Conservation (phyloP, 2,329 filamentous ascomycete species). For the Penicillium thymicola region DNA sequence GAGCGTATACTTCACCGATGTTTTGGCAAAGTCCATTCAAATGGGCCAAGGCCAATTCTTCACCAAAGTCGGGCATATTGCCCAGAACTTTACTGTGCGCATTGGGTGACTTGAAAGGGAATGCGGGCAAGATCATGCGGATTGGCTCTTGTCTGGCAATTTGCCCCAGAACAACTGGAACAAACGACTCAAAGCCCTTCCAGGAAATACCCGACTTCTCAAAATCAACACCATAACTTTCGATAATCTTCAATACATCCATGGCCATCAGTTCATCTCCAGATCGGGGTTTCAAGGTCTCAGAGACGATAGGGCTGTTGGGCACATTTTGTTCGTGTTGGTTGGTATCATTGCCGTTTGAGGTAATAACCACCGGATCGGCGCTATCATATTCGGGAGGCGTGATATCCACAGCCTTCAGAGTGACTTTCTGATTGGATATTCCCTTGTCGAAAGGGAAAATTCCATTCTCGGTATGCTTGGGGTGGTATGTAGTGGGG, state of each 20-base stretch:
- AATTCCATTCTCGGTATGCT: slow-evolving; percentile 7
- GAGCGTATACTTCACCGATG: slow-evolving; percentile 40
- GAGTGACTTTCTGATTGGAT: not conserved
- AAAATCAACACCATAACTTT: slow-evolving; percentile 28
- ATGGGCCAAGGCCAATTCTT: slow-evolving; percentile 42
- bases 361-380: slow-evolving; percentile 8
- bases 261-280: slow-evolving; percentile 12
- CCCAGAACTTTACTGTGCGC: slow-evolving; percentile 34
- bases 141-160: slow-evolving; percentile 23
- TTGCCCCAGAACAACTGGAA: slow-evolving; percentile 21
- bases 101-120: slow-evolving; percentile 33
- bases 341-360: slow-evolving; percentile 16
- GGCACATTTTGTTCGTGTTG: slow-evolving; percentile 5
- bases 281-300: not conserved
- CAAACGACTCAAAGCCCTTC: slow-evolving; percentile 27
- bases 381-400: slow-evolving; percentile 7
- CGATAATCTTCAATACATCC: slow-evolving; percentile 23
- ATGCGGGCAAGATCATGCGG: slow-evolving; percentile 32
- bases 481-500: slow-evolving; percentile 6
- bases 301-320: not conserved
- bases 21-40: slow-evolving; percentile 41
- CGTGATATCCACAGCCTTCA: not conserved
- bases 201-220: slow-evolving; percentile 24
- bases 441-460: not conserved
- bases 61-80: slow-evolving; percentile 42